Base-by-base conservation (phyloP, 345 rosid species). In the Brassica incana region DNA sequence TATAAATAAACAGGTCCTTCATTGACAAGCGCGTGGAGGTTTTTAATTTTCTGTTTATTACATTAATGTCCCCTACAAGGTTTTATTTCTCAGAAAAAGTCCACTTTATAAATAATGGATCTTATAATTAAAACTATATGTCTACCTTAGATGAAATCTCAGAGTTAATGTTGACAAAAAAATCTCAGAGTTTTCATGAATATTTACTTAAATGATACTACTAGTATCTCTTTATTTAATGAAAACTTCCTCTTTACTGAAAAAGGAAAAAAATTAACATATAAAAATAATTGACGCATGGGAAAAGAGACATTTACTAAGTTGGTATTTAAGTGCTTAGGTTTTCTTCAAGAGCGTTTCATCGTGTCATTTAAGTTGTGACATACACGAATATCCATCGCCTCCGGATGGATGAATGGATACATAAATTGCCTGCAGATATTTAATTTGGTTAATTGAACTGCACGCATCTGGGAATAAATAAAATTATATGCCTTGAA, bases 291-390 rank as follows among this genome's bases (percentile, higher is more conserved):
- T 29, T 29, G 32, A 29, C 32, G 32, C 32, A 29, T 29, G 32
- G 32, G 32, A 29, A 29, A 29, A 29, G 32, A 29, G 4, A 29
- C 32, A 29, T 29, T 29, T 29, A 29, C 32, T 29, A 35, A 8
- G 9, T 16, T 15, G 25, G 29, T 62, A 30, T 30, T 61, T 5
- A 16, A 45, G 18, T 6, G 40, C 64, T 70, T 70, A 12, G 11
- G 36, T 27, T 72, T 23, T 72, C 67, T 72, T 77, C 71, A 52
- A 71, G 27, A 63, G 65, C 38, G 71, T 50, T 71, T 71, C 71
- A 25, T 60, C 58, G 15, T 58, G 35, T 12, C 80, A 69, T 61
- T 30, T 43, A 77, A 56, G 58, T 74, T 18, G 67, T 43, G 38
- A 23, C 32, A 36, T 20, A 29, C 67, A 72, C 61, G 73, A 58